Conservation (phyloP, 352 stramenopile species). For the Peronosclerospora sorghi region DNA sequence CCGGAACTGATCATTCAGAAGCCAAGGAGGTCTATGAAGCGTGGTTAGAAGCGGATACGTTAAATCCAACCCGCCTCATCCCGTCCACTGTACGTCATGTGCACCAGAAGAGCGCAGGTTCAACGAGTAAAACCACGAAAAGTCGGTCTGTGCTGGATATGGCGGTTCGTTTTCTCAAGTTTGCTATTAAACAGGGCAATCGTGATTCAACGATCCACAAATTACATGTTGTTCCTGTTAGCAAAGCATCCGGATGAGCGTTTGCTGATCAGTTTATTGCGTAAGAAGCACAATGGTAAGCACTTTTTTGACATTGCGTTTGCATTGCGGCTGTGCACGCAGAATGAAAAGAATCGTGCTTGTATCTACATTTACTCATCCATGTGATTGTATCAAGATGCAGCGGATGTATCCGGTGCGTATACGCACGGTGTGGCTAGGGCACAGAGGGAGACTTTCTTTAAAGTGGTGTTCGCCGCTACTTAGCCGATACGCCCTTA, state of each 20-base stretch:
- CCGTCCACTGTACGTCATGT: constrained; percentile 87
- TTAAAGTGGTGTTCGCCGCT: no score
- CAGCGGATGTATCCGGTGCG: no score
- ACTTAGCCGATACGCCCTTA: no score
- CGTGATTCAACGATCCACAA: constrained; percentile 88
- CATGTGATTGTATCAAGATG: constrained; percentile 88
- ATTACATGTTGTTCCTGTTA: constrained; percentile 87
- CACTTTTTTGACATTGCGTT: constrained; percentile 89
- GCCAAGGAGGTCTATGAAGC: constrained; percentile 84
- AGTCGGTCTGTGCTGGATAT: constrained; percentile 75
- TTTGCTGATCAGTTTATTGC: constrained; percentile 85
- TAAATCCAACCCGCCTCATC: constrained; percentile 88
- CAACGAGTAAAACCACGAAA: constrained; percentile 25
- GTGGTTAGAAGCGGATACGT: constrained; percentile 82
- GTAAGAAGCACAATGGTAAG: constrained; percentile 78
- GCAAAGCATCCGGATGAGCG: constrained; percentile 84
- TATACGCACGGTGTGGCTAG: no score
- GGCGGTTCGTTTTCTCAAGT: constrained; percentile 89
- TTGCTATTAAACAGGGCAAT: constrained; percentile 87
- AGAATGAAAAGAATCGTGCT: constrained; percentile 87
- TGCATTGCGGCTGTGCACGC: constrained; percentile 84
- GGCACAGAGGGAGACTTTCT: no score
- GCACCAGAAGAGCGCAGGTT: constrained; percentile 48
- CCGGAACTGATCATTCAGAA: constrained; percentile 88
- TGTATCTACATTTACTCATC: constrained; percentile 92